Percentiles rank a stretch among this genome's conserved stretches.
Conservation (phyloP, 2,329 filamentous ascomycete genomes). For the Hymenotorrendiella dingleyae region DNA sequence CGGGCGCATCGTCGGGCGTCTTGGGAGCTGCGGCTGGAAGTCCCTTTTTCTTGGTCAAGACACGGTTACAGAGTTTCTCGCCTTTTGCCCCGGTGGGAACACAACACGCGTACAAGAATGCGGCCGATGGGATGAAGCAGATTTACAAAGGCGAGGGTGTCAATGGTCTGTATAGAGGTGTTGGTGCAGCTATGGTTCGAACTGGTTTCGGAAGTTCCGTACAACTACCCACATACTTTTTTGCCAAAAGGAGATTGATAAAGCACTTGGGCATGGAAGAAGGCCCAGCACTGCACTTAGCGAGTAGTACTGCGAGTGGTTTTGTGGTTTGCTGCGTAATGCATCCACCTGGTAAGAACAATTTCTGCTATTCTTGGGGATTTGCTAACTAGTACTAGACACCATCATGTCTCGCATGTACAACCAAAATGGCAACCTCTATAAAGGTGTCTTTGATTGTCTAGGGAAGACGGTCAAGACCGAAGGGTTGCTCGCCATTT, state of each 20-base stretch:
- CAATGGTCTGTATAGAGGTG: slow-evolving; percentile 79
- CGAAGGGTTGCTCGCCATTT: slow-evolving; percentile 86
- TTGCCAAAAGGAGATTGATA: slow-evolving; percentile 81
- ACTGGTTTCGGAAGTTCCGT: slow-evolving; percentile 95
- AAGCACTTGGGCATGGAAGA: slow-evolving; percentile 85
- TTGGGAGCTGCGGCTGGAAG: slow-evolving; percentile 89
- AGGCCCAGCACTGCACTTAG: slow-evolving; percentile 79
- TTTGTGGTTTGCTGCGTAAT: slow-evolving; percentile 97
- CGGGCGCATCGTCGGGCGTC: slow-evolving; percentile 82
- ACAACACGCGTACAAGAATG: slow-evolving; percentile 89
- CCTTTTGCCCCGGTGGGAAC: slow-evolving; percentile 91
- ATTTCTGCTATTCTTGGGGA: not conserved
- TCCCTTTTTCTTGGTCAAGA: slow-evolving; percentile 98
- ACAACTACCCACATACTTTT: slow-evolving; percentile 96
- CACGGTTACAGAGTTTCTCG: slow-evolving; percentile 87
- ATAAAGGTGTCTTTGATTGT: slow-evolving; percentile 88
- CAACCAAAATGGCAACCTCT: slow-evolving; percentile 98
- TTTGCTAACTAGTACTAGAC: slow-evolving; percentile 43
- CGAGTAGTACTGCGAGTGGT: slow-evolving; percentile 82
- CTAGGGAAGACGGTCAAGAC: slow-evolving; percentile 84
- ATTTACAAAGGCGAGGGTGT: slow-evolving; percentile 77
- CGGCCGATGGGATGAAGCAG: slow-evolving; percentile 71
- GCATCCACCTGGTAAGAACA: slow-evolving; percentile 77
- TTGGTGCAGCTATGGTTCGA: slow-evolving; percentile 88
- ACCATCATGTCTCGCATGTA: slow-evolving; percentile 99